These are phyloP conservation scores for Solanum tarijense DNA, from an alignment of 257 asterid species.

Conservation along the genomic window DNA sequence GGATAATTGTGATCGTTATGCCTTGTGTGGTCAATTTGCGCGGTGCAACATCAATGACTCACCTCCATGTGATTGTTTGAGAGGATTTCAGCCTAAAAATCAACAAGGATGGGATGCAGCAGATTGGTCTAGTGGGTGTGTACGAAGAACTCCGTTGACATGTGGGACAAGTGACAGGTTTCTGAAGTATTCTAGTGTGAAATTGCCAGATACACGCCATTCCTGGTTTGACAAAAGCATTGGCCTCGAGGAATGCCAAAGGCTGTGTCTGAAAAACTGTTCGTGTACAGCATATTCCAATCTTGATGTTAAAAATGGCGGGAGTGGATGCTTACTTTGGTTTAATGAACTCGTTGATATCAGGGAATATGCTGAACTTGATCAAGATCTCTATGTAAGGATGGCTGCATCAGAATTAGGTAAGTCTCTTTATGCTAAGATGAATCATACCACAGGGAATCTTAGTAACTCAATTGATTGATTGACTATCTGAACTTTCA, in stretches of 20 bases:
- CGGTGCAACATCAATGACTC: not conserved
- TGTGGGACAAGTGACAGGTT: not conserved
- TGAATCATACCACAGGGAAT: not conserved
- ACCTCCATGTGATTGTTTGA: not conserved
- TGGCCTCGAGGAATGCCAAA: not conserved
- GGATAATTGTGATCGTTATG: not conserved
- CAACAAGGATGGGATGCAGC: not conserved
- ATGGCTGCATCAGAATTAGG: not conserved
- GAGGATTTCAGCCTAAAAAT: not conserved
- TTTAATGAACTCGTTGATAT: not conserved
- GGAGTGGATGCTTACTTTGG: not conserved
- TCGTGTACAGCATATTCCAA: not conserved
- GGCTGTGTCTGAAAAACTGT: not conserved
- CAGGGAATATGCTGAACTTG: not conserved
- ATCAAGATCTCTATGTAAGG: not conserved
- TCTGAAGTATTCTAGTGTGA: not conserved
- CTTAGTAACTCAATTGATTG: not conserved
- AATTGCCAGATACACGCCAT: not conserved
- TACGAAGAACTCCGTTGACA: not conserved
- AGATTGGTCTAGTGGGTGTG: not conserved
- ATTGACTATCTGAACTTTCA: not conserved
- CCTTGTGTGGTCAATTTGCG: not conserved
- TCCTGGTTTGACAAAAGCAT: not conserved
- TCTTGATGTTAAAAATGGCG: not conserved
- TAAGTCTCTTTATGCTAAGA: not conserved